Percentiles rank a stretch among this genome's conserved stretches.
These are phyloP conservation scores for Calonectria hawksworthii DNA, from an alignment of 2,329 filamentous ascomycete species.

Conservation along the genomic window DNA sequence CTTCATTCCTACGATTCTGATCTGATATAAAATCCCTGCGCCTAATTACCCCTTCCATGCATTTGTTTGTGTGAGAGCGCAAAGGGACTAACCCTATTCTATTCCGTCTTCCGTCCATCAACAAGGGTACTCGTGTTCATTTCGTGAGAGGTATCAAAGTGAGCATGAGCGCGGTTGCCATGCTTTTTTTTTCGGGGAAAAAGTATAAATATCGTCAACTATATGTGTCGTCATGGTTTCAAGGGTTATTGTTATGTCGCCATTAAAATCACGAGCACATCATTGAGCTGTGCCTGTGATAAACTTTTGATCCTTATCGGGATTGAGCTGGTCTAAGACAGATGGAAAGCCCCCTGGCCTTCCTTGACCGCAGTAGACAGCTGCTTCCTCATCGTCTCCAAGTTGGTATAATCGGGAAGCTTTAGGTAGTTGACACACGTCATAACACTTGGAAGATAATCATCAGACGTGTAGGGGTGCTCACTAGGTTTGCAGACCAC, in stretches of 20 bases:
- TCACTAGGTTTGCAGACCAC: conserved; percentile 99
- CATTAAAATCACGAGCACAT: background rate
- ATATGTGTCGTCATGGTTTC: conserved; percentile 14
- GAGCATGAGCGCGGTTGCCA: conserved; percentile 36
- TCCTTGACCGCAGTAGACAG: conserved; percentile 91
- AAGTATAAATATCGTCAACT: conserved; percentile 19
- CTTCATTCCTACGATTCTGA: conserved; percentile 36
- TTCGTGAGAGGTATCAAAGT: conserved; percentile 42
- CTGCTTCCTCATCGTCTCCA: conserved; percentile 83
- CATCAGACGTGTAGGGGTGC: conserved; percentile 91
- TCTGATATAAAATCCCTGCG: conserved; percentile 39
- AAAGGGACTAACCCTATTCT: conserved; percentile 39
- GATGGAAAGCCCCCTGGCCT: conserved; percentile 96
- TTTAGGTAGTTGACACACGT: conserved; percentile 99
- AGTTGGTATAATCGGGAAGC: conserved; percentile 89
- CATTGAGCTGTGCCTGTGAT: background rate
- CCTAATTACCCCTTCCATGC: conserved; percentile 44
- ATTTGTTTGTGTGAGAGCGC: conserved; percentile 36
- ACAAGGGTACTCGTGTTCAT: conserved; percentile 34
- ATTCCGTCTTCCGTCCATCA: conserved; percentile 43
- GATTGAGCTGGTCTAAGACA: conserved; percentile 72
- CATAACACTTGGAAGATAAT: conserved; percentile 99
- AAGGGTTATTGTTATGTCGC: background rate
- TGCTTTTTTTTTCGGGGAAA: conserved; percentile 25
- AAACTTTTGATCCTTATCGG: background rate